Evolutionary conservation across 176 grass and related monocot species (phyloP), one percentile per base, ranked within the genome.

Genomic region (Chloris gayana): DNA sequence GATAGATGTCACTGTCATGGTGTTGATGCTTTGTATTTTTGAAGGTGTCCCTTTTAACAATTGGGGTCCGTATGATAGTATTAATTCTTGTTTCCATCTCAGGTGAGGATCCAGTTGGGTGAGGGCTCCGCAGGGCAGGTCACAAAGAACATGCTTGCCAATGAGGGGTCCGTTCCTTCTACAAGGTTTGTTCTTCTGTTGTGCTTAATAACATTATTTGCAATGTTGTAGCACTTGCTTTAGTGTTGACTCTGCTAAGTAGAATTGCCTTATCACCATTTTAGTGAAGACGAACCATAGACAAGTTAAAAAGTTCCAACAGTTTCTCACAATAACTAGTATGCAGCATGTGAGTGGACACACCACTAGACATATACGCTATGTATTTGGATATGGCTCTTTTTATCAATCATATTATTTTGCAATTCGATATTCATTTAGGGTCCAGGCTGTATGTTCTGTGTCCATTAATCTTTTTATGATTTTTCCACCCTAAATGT

Each of bases 51-150:
- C 41, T 77, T 63, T 4, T 11, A 34, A 34, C 58, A 68, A 13
- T 58, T 84, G 18, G 10, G 37, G 35, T 76, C 56, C 15, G 26
- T n/a, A 35, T 33, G 9, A 25, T 75, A 21, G 74, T 79, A 62
- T 74, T 68, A 22, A 22, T 34, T 73, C 26, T 47, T 82, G 7
- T 72, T 83, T 59, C 74, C 4, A 27, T 85, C 82, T 74, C 83
- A 99, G 97, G 97, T 99, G 49, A 95, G 77, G 88, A 99, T 99
- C 91, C 97, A 99, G 51, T 72, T 99, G 78, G 97, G 97, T 0
- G 93, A 99, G 87, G 97, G 97, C 68, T 99, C 97, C 5, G 97
- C 97, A 30, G 69, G 3, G 51, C 76, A 91, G 78, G 93, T 96
- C 68, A 90, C 90, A 10, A 99, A 80, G 84, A 95, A 72, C 44